These are phyloP conservation scores for Chimonanthus praecox DNA, from an alignment of 164 flowering plant genomes.

Conservation along the genomic window DNA sequence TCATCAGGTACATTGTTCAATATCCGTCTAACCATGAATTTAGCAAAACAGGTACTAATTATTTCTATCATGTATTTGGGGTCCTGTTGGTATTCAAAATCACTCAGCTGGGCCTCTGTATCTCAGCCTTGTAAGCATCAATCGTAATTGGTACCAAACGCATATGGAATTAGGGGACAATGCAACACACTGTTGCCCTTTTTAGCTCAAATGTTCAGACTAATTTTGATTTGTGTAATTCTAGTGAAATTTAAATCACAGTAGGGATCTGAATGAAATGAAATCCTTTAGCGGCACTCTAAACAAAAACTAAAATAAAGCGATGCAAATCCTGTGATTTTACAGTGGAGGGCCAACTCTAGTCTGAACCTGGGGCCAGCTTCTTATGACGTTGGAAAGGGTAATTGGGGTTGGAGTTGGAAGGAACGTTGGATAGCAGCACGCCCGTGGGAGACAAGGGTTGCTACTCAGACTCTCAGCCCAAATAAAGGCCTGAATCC, in stretches of 20 bases:
- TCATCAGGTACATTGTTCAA: conserved; percentile 62
- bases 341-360: conserved; percentile 73
- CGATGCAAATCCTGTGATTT: conserved; percentile 11
- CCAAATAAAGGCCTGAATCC: conserved; percentile 39
- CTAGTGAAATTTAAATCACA: not conserved
- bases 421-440: conserved; percentile 91
- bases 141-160: not conserved
- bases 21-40: no score
- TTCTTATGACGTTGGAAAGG: conserved; percentile 45
- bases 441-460: conserved; percentile 87
- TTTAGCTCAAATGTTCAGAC: not conserved
- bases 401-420: conserved; percentile 96
- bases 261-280: not conserved
- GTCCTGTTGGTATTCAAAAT: no score
- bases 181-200: not conserved
- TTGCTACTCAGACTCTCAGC: conserved; percentile 26
- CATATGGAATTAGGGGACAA: not conserved
- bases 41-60: not conserved
- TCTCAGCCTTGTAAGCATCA: not conserved
- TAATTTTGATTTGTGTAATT: not conserved
- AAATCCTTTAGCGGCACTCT: not conserved
- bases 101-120: not conserved
- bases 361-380: conserved; percentile 31
- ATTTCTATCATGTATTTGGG: not conserved
- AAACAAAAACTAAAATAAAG: not conserved